These are phyloP conservation scores for Sugiyamaella novakii DNA, from an alignment of 1,139 yeast genomes.

Conservation along the genomic window DNA sequence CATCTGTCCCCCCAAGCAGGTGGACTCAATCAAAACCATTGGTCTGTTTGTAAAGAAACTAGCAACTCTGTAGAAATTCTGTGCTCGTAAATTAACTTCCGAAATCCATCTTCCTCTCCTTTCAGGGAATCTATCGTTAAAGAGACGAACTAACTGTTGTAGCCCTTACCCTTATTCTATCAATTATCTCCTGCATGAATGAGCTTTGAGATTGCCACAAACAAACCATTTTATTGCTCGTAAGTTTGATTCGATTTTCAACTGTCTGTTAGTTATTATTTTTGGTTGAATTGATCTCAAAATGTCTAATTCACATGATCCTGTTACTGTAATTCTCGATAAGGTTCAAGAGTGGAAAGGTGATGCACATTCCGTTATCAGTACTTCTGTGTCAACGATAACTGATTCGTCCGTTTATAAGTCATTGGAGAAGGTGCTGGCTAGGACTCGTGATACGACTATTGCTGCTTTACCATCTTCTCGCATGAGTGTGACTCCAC, in stretches of 20 bases:
- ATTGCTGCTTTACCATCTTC: slow-evolving; percentile 11
- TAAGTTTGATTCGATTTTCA: no score
- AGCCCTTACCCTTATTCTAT: no score
- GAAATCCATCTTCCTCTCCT: no score
- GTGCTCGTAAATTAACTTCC: no score
- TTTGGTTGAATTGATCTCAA: slow-evolving; percentile 1
- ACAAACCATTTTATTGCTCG: neutral
- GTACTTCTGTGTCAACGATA: slow-evolving; percentile 12
- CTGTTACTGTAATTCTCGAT: slow-evolving; percentile 27
- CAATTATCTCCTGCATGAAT: neutral
- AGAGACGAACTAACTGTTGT: no score
- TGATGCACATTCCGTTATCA: slow-evolving; percentile 18
- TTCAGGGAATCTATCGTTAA: no score
- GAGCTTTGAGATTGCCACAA: slow-evolving; percentile 3
- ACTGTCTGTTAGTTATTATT: neutral
- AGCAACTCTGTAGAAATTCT: no score
- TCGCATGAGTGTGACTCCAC: slow-evolving; percentile 6
- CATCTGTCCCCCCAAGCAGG: no score
- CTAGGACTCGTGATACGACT: slow-evolving; percentile 16
- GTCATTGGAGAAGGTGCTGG: slow-evolving; percentile 15
- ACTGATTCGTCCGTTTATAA: slow-evolving; percentile 15
- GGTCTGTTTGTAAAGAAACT: no score
- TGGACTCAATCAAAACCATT: no score
- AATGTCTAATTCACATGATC: slow-evolving; percentile 22
- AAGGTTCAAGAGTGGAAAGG: slow-evolving; percentile 20